A percentile compares a stretch with the other conserved stretches of the same genome.
Evolutionary conservation across 1,284 basidiomycete genomes (phyloP).

Genomic region (Sporisorium exsertum): DNA sequence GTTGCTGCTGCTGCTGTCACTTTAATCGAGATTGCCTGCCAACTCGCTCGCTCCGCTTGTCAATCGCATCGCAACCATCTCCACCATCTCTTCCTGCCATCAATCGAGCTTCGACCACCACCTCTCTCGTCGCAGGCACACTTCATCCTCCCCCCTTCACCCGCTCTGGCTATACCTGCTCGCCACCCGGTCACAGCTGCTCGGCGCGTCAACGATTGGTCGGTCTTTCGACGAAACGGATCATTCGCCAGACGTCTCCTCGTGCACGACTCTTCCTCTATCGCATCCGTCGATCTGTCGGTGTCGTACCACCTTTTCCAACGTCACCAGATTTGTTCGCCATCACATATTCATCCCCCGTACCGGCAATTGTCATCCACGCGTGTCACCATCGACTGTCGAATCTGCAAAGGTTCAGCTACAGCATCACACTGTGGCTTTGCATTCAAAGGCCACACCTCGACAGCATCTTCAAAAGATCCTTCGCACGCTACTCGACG

Average conservation of each 20-base stretch:
- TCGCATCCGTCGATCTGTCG: neutral
- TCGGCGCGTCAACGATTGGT: neutral
- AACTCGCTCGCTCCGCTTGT: neutral
- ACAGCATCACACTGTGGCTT: neutral
- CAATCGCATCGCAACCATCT: constrained; percentile 7
- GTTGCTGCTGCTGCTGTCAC: constrained; percentile 1
- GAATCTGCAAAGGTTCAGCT: neutral
- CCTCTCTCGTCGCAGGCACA: neutral
- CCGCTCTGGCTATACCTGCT: neutral
- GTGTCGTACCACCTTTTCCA: neutral
- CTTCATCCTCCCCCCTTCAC: neutral
- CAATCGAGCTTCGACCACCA: neutral
- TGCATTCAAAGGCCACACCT: neutral
- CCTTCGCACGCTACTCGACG: neutral
- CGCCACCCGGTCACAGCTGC: neutral
- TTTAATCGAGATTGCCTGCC: constrained; percentile 24
- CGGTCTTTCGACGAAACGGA: neutral
- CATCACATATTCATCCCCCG: neutral
- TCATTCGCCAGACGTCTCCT: neutral
- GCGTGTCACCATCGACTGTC: neutral
- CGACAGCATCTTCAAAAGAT: neutral
- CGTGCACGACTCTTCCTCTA: neutral
- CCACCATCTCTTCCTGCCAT: constrained; percentile 2
- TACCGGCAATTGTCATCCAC: neutral
- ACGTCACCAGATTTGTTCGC: neutral